phyloP scores from a whole-genome alignment of 768 basidiomycete species.

The Tylopilus sp. region DNA sequence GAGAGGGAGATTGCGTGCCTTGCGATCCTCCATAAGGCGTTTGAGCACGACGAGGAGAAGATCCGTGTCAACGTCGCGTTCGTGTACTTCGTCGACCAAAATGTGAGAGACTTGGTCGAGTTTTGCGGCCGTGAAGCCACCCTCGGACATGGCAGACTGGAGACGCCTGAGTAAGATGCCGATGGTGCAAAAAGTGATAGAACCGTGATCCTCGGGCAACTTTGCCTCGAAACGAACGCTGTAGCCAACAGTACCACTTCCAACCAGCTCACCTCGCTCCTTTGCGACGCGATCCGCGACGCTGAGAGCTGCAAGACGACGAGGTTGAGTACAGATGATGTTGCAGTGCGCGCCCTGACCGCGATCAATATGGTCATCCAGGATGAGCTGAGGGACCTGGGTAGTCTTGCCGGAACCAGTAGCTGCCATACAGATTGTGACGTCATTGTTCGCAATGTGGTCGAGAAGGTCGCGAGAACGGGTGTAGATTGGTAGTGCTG shows the following conservation, averaged over 20 bases:
- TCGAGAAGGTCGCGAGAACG: slow-evolving; percentile 62
- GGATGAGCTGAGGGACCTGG: slow-evolving; percentile 88
- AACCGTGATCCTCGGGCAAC: slow-evolving; percentile 74
- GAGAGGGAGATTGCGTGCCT: slow-evolving; percentile 63
- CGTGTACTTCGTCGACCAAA: slow-evolving; percentile 94
- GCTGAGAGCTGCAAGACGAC: slow-evolving; percentile 86
- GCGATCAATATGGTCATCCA: slow-evolving; percentile 75
- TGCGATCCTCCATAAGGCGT: slow-evolving; percentile 72
- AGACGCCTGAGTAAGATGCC: slow-evolving; percentile 86
- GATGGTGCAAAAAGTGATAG: slow-evolving; percentile 89
- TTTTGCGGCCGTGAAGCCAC: slow-evolving; percentile 29
- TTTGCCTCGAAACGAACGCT: slow-evolving; percentile 89
- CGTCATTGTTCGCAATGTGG: slow-evolving; percentile 72
- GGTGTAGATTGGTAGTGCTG: slow-evolving; percentile 70
- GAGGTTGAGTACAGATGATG: slow-evolving; percentile 90
- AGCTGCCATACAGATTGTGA: slow-evolving; percentile 85
- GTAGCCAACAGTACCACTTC: slow-evolving; percentile 73
- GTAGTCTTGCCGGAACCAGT: slow-evolving; percentile 95
- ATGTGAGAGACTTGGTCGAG: slow-evolving; percentile 86
- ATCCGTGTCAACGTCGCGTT: slow-evolving; percentile 92
- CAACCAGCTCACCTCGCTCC: slow-evolving; percentile 74
- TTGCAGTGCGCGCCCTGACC: slow-evolving; percentile 86
- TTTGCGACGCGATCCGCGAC: slow-evolving; percentile 89
- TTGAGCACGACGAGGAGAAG: slow-evolving; percentile 86
- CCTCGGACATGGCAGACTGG: slow-evolving; percentile 64